Evolutionary conservation across 2,329 filamentous ascomycete genomes (phyloP).

Genomic region (Pyricularia grisea): DNA sequence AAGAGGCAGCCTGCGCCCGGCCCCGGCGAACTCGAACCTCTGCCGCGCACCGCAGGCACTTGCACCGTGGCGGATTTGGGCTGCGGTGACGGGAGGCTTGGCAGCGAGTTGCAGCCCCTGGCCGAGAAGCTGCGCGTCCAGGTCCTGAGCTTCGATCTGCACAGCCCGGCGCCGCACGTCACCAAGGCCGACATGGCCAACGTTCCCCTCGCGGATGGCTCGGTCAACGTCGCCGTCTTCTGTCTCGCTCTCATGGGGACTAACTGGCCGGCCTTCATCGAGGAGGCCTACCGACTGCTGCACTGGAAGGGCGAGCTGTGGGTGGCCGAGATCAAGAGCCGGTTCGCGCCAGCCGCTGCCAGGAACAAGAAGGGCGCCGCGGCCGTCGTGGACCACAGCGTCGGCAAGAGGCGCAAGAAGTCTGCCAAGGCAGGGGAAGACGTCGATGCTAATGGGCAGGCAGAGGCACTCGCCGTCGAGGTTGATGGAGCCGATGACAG

Average conservation of each 20-base stretch:
- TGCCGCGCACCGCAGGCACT: constrained; percentile 62
- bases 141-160: constrained; percentile 79
- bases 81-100: constrained; percentile 83
- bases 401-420: constrained; percentile 56
- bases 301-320: constrained; percentile 94
- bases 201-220: constrained; percentile 65
- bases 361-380: constrained; percentile 15
- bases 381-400: constrained; percentile 54
- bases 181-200: constrained; percentile 83
- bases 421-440: constrained; percentile 28
- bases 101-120: constrained; percentile 55
- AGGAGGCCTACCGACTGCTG: constrained; percentile 87
- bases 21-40: constrained; percentile 28
- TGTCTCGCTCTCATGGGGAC: constrained; percentile 98
- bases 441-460: constrained; percentile 18
- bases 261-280: constrained; percentile 94
- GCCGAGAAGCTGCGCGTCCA: constrained; percentile 60
- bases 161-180: constrained; percentile 65
- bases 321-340: constrained; percentile 93
- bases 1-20: constrained; percentile 13
- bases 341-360: constrained; percentile 53
- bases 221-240: constrained; percentile 83
- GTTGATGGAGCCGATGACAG: constrained; percentile 59
- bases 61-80: constrained; percentile 85
- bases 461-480: constrained; percentile 53